Base-by-base conservation (phyloP, 192 early-diverging fungal genomes). In the Physocladia obscura region DNA sequence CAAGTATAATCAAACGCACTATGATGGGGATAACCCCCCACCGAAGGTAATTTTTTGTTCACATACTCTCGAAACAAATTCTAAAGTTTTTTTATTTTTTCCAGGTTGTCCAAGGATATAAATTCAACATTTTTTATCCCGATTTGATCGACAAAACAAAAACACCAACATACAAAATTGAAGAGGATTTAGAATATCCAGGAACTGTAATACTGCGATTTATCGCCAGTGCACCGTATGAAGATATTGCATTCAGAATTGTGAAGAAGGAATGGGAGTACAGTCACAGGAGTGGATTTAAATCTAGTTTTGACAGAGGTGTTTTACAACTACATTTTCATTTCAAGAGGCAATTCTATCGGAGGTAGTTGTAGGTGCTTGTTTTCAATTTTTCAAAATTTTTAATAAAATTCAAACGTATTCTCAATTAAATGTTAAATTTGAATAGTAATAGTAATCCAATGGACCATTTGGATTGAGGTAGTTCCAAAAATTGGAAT, bases 1-100 rank as follows among this genome's bases (percentile, higher is more conserved):
- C 86, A 95, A 98, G 83, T 99, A 98, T 71, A 99, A 99, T 69
- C 93, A 94, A 71, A 95, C 92, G 3, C 97, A 99, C 77, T 99
- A 99, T 79, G 94, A 96, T 69, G 82, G 84, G 59, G 96, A 97
- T 70, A 99, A 99, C 54, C 96, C 96, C 8, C 97, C 97, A 40
- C 97, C 97, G 21, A 99, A 98, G 82, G 81, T 83, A 62, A 37
- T n/a, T n/a, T n/a, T n/a, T n/a, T n/a, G n/a, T n/a, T n/a, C n/a
- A n/a, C n/a, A n/a, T n/a, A n/a, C 11, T 55, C 27, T 29, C 39
- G 32, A 17, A 47, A 31, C 21, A 48, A 29, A 51, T n/a, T n/a
- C n/a, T n/a, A n/a, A n/a, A n/a, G n/a, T n/a, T n/a, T 37, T 26
- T 34, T 59, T 27, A 31, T 40, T 17, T 30, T 59, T 22, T 90